A percentile compares a stretch with the other conserved stretches of the same genome.
Evolutionary conservation across 345 rosid species (phyloP).

Genomic region (Heritiera fomes): DNA sequence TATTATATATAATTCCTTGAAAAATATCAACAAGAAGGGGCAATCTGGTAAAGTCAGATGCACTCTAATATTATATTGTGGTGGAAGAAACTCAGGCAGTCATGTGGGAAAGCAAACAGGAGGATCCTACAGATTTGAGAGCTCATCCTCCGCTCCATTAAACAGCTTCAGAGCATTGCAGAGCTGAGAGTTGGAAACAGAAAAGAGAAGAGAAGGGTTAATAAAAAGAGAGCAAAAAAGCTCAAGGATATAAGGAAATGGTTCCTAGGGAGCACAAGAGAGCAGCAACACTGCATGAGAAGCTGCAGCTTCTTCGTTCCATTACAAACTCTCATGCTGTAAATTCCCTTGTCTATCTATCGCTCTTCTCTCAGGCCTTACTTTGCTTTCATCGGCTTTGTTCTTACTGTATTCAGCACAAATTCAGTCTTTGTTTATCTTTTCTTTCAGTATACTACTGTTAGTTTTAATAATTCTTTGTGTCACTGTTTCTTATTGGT

Average conservation of each 20-base stretch:
- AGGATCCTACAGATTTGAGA: conserved; percentile 40
- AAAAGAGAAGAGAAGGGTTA: too few species aligned
- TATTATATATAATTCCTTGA: background rate
- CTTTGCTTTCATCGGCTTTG: conserved; percentile 8
- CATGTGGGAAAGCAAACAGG: conserved; percentile 41
- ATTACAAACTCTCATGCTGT: conserved; percentile 50
- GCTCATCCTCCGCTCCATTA: conserved; percentile 33
- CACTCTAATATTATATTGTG: conserved; percentile 23
- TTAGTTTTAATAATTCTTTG: background rate
- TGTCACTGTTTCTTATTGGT: background rate
- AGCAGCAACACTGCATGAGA: conserved; percentile 42
- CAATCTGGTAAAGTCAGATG: conserved; percentile 34
- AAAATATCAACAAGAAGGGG: conserved; percentile 24
- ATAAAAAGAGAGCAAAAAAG: background rate
- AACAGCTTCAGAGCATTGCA: conserved; percentile 21
- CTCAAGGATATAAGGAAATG: conserved; percentile 17
- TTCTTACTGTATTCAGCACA: conserved; percentile 7
- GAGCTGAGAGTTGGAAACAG: conserved; percentile 19
- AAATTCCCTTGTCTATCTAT: conserved; percentile 26
- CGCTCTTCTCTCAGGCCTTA: conserved; percentile 10
- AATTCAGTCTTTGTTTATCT: background rate
- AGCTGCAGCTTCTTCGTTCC: conserved; percentile 57
- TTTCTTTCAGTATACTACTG: background rate
- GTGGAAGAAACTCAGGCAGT: conserved; percentile 39
- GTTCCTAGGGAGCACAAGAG: conserved; percentile 58